Evolutionary conservation across 1,139 yeast species (phyloP).

Genomic region (Sugiyamaella japonica): DNA sequence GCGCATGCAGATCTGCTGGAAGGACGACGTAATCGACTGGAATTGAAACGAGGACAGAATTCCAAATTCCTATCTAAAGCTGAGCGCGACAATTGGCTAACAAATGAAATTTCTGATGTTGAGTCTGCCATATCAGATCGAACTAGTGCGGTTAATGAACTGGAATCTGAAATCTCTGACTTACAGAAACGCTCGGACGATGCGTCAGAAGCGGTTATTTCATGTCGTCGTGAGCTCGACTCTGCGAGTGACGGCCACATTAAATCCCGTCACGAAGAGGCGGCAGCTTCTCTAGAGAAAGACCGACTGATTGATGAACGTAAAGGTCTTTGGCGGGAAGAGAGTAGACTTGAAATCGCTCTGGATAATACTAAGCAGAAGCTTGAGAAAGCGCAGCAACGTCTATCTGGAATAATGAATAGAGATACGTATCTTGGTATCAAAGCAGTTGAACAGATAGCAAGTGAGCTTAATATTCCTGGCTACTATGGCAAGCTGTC

Average conservation of each 20-base stretch:
- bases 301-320: slow-evolving; percentile 53
- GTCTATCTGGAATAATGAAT: slow-evolving; percentile 56
- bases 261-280: slow-evolving; percentile 20
- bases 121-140: slow-evolving; percentile 39
- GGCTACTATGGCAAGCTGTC: slow-evolving; percentile 78
- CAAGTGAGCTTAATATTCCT: slow-evolving; percentile 54
- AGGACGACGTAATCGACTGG: slow-evolving; percentile 60
- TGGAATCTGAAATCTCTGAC: slow-evolving; percentile 31
- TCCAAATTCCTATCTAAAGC: slow-evolving; percentile 55
- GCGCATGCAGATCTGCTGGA: slow-evolving; percentile 41
- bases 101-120: slow-evolving; percentile 48
- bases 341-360: slow-evolving; percentile 59
- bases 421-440: slow-evolving; percentile 69
- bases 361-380: slow-evolving; percentile 53
- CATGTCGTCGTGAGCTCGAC: slow-evolving; percentile 38
- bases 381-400: slow-evolving; percentile 51
- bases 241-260: slow-evolving; percentile 39
- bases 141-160: slow-evolving; percentile 24
- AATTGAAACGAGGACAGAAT: slow-evolving; percentile 73
- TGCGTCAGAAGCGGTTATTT: slow-evolving; percentile 26
- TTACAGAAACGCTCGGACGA: slow-evolving; percentile 24
- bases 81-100: slow-evolving; percentile 74
- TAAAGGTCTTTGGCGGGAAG: slow-evolving; percentile 68
- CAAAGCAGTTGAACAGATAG: slow-evolving; percentile 61
- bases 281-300: slow-evolving; percentile 26